These are phyloP conservation scores for Letharia columbiana DNA, from an alignment of 495 filamentous ascomycete genomes.

Conservation along the genomic window DNA sequence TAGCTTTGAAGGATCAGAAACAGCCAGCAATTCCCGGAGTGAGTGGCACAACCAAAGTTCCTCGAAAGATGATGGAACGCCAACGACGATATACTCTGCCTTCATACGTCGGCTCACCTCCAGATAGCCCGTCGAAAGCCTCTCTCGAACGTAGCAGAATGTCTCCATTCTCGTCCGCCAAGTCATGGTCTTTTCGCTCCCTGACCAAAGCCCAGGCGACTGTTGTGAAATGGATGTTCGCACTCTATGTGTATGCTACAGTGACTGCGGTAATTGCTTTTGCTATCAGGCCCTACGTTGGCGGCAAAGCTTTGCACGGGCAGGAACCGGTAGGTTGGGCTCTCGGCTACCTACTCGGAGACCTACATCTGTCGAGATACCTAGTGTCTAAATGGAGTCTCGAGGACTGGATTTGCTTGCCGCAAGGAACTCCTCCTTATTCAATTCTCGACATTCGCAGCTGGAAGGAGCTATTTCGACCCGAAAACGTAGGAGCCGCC, in stretches of 20 bases:
- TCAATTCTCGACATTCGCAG: background rate
- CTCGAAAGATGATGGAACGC: background rate
- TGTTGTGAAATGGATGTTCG: slow-evolving; percentile 74
- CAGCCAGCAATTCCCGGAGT: background rate
- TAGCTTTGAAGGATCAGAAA: background rate
- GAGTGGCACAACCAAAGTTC: background rate
- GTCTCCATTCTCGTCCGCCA: slow-evolving; percentile 1
- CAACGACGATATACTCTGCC: slow-evolving; percentile 26
- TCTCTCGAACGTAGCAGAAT: slow-evolving; percentile 1
- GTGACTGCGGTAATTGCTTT: slow-evolving; percentile 57
- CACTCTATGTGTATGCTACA: slow-evolving; percentile 62
- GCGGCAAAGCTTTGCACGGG: slow-evolving; percentile 53
- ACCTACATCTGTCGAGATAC: slow-evolving; percentile 58
- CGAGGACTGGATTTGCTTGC: slow-evolving; percentile 68
- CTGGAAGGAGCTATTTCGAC: slow-evolving; percentile 28
- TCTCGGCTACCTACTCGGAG: slow-evolving; percentile 78
- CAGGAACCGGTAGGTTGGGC: slow-evolving; percentile 89
- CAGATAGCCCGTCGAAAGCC: background rate
- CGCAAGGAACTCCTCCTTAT: slow-evolving; percentile 28
- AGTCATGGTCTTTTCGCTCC: slow-evolving; percentile 48
- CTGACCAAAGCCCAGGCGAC: slow-evolving; percentile 71
- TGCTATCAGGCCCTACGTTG: slow-evolving; percentile 61
- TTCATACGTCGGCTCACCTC: slow-evolving; percentile 11
- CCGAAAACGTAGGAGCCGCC: slow-evolving; percentile 56
- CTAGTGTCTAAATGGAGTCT: slow-evolving; percentile 56